Evolutionary conservation across 75 land plant genomes (phyloP).

Genomic region (Ceratopteris richardii): DNA sequence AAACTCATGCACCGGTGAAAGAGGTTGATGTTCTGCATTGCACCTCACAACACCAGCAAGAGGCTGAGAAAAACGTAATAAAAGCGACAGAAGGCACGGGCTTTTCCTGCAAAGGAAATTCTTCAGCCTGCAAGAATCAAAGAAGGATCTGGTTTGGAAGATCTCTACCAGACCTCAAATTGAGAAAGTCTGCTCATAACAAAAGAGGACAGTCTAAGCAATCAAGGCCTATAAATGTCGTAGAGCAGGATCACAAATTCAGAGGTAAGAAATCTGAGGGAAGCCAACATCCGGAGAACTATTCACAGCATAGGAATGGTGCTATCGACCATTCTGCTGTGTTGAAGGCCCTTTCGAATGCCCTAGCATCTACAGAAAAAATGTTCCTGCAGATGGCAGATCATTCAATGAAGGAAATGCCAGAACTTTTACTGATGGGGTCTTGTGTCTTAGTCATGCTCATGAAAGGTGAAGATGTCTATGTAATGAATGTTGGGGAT

Average conservation of each 20-base stretch:
- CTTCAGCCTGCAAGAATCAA: neutral
- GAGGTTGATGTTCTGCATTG: too few species aligned
- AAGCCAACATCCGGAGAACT: slow-evolving; percentile 15
- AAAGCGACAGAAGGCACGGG: neutral
- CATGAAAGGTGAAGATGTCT: slow-evolving; percentile 97
- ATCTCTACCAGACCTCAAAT: neutral
- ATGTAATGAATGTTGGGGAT: slow-evolving; percentile 93
- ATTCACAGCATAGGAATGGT: slow-evolving; percentile 3
- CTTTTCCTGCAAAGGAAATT: neutral
- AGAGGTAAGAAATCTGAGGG: slow-evolving; percentile 42
- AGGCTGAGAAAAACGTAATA: too few species aligned
- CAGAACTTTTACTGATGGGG: slow-evolving; percentile 91
- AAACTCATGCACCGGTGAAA: too few species aligned
- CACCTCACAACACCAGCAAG: too few species aligned
- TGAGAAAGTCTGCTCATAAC: neutral
- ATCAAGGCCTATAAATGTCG: neutral
- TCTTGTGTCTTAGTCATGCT: slow-evolving; percentile 97
- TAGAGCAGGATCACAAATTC: slow-evolving; percentile 46
- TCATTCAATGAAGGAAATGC: slow-evolving; percentile 61
- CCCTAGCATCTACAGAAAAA: slow-evolving; percentile 54
- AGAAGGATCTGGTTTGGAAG: neutral
- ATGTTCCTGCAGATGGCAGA: slow-evolving; percentile 75
- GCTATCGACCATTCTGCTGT: slow-evolving; percentile 44
- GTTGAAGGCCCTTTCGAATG: slow-evolving; percentile 52
- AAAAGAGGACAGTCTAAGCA: neutral